A percentile compares a stretch with the other conserved stretches of the same genome.
Evolutionary conservation across 495 filamentous ascomycete genomes (phyloP).

Genomic region (Penicillium ucsense): DNA sequence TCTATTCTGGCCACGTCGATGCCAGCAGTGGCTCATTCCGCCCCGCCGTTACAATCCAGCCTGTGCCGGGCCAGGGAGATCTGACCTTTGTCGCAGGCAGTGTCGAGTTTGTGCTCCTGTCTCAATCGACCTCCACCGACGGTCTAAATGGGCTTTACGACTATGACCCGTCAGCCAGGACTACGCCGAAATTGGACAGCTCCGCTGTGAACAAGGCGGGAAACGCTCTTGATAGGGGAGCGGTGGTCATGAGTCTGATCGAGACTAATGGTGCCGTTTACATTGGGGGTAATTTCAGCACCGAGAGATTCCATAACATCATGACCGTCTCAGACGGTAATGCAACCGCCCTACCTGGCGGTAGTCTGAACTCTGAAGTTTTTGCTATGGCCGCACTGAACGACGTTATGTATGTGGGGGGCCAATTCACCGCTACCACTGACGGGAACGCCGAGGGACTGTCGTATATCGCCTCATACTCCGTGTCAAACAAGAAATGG

Average conservation of each 20-base stretch:
- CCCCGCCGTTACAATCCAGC: conserved; percentile 70
- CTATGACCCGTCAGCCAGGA: conserved; percentile 57
- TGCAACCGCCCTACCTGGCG: conserved; percentile 48
- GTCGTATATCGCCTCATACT: conserved; percentile 66
- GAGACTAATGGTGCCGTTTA: conserved; percentile 53
- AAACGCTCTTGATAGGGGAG: conserved; percentile 49
- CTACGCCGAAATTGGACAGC: conserved; percentile 52
- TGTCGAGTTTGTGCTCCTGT: conserved; percentile 65
- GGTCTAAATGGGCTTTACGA: conserved; percentile 89
- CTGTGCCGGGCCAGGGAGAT: conserved; percentile 53
- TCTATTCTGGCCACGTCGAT: conserved; percentile 80
- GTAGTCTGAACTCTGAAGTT: conserved; percentile 77
- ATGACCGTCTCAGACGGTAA: conserved; percentile 61
- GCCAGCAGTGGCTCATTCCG: conserved; percentile 63
- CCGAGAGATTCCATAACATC: conserved; percentile 56
- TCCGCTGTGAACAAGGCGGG: conserved; percentile 71
- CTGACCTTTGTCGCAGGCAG: conserved; percentile 78
- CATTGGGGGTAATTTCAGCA: conserved; percentile 78
- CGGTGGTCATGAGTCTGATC: conserved; percentile 54
- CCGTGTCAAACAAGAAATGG: conserved; percentile 61
- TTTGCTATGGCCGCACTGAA: conserved; percentile 55
- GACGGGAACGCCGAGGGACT: conserved; percentile 51
- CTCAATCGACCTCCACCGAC: conserved; percentile 40
- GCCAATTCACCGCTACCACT: conserved; percentile 70
- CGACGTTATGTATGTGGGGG: conserved; percentile 69